Evolutionary conservation across 257 asterid genomes (phyloP).

Genomic region (Anisodus acutangulus): DNA sequence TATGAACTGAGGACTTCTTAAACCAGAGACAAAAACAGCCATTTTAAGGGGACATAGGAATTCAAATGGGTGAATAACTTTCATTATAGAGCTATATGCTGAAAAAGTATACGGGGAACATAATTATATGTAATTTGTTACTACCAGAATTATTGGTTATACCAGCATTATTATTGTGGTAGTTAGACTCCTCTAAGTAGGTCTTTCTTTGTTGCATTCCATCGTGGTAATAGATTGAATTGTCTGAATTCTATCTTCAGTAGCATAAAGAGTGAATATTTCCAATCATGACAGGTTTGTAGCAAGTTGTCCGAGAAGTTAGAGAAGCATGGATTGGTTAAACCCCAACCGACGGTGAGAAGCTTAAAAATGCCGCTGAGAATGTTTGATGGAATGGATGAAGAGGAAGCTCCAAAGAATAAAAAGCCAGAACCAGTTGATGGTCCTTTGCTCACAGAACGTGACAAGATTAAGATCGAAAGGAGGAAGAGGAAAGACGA

Average conservation of each 20-base stretch:
- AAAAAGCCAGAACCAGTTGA: conserved; percentile 95
- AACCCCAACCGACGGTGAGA: conserved; percentile 87
- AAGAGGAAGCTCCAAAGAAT: conserved; percentile 77
- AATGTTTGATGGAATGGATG: conserved; percentile 98
- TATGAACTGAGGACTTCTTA: background rate
- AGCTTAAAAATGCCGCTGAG: conserved; percentile 89
- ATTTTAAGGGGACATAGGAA: background rate
- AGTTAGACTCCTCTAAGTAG: background rate
- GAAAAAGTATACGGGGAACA: background rate
- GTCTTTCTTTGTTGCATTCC: conserved; percentile 16
- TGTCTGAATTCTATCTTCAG: conserved; percentile 28
- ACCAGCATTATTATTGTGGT: background rate
- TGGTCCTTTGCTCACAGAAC: conserved; percentile 94
- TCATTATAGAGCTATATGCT: background rate
- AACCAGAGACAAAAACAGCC: background rate
- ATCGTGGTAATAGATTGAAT: conserved; percentile 2
- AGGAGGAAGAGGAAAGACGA: conserved; percentile 98
- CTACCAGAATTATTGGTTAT: background rate
- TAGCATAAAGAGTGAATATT: background rate
- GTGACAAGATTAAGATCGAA: conserved; percentile 90
- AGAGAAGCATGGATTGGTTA: conserved; percentile 89
- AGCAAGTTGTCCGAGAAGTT: conserved; percentile 79
- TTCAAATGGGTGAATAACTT: conserved; percentile 8
- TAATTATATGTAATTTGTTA: background rate
- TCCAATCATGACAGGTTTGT: conserved; percentile 56